phyloP scores from a whole-genome alignment of 2,329 filamentous ascomycete species.

The Neopestalotiopsis sp. region DNA sequence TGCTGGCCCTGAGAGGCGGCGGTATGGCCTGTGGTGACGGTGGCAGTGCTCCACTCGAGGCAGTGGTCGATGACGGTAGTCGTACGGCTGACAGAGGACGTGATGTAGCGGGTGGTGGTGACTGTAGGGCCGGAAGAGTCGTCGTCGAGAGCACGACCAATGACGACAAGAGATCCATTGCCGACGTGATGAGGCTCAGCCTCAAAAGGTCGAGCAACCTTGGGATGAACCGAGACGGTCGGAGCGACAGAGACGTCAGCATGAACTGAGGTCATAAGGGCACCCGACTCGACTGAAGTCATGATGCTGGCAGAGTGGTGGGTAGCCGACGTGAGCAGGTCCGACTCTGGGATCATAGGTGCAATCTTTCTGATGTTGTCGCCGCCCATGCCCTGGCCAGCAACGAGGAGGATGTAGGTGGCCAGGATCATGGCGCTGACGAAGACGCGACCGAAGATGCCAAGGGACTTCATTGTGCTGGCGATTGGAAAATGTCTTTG shows the following conservation, averaged over 20 bases:
- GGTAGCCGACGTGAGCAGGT: too few species aligned
- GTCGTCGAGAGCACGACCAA: not conserved
- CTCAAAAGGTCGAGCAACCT: not conserved
- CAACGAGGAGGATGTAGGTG: too few species aligned
- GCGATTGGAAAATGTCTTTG: too few species aligned
- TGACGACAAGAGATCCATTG: not conserved
- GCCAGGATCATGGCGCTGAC: too few species aligned
- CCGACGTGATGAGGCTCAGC: not conserved
- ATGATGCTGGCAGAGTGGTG: not conserved
- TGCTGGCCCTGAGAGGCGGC: not conserved
- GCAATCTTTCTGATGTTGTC: too few species aligned
- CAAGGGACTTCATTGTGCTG: too few species aligned
- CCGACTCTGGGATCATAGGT: too few species aligned
- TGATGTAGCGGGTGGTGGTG: too few species aligned
- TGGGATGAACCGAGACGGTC: not conserved
- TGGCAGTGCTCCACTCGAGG: not conserved
- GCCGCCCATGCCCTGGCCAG: too few species aligned
- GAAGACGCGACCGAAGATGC: too few species aligned
- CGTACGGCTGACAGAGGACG: not conserved
- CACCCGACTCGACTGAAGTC: not conserved
- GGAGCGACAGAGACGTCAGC: not conserved
- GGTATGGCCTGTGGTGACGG: not conserved
- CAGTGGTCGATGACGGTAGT: not conserved
- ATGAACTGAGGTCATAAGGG: not conserved
- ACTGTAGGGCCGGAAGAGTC: not conserved